A percentile compares a stretch with the other conserved stretches of the same genome.
phyloP scores from a whole-genome alignment of 495 filamentous ascomycete genomes.

The Hyaloscypha variabilis region DNA sequence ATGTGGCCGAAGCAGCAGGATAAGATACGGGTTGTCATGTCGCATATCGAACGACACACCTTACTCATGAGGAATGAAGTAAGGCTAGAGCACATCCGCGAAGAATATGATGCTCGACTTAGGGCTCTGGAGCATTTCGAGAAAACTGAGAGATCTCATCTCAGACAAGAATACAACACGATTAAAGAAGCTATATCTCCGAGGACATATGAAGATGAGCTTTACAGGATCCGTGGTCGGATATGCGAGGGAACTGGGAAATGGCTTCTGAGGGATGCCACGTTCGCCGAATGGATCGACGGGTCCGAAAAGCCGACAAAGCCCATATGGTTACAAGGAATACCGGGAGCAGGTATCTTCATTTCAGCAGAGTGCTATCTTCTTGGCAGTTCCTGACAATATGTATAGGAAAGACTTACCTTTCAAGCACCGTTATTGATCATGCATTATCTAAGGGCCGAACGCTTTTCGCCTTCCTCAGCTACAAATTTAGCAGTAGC shows the following conservation, averaged over 20 bases:
- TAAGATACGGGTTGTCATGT: slow-evolving; percentile 24
- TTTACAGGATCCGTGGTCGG: slow-evolving; percentile 16
- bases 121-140: slow-evolving; percentile 24
- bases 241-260: slow-evolving; percentile 25
- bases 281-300: slow-evolving; percentile 30
- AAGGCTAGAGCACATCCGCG: slow-evolving; percentile 27
- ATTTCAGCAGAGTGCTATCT: slow-evolving; percentile 10
- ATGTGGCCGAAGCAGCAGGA: slow-evolving; percentile 26
- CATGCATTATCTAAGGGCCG: slow-evolving; percentile 5
- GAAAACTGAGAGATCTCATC: slow-evolving; percentile 9
- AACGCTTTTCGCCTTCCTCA: slow-evolving; percentile 31
- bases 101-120: slow-evolving; percentile 28
- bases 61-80: slow-evolving; percentile 30
- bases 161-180: slow-evolving; percentile 23
- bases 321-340: slow-evolving; percentile 36
- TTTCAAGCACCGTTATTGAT: slow-evolving; percentile 26
- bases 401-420: slow-evolving; percentile 23
- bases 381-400: slow-evolving; percentile 14
- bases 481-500: slow-evolving; percentile 24
- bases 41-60: slow-evolving; percentile 24
- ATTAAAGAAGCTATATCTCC: slow-evolving; percentile 23
- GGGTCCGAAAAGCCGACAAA: slow-evolving; percentile 4
- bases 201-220: slow-evolving; percentile 24
- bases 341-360: slow-evolving; percentile 37
- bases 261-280: slow-evolving; percentile 31